These are phyloP conservation scores for Cladorrhinum sp. DNA, from an alignment of 2,329 filamentous ascomycete species.

Conservation along the genomic window DNA sequence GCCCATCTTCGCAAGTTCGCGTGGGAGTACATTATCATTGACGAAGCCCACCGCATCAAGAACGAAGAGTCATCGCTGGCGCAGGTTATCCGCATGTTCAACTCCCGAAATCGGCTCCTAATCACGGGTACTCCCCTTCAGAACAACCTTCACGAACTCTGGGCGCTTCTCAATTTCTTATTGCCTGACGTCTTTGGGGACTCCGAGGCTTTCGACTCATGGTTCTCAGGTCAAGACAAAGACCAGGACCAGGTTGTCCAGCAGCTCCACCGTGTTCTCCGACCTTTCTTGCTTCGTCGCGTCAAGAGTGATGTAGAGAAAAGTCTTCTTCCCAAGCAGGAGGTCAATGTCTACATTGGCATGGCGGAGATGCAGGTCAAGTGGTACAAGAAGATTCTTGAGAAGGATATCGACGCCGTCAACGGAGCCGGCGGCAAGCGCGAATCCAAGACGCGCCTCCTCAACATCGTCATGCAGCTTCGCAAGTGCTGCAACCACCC, in stretches of 20 bases:
- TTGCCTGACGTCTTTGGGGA: slow-evolving; percentile 98
- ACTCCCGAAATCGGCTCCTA: slow-evolving; percentile 88
- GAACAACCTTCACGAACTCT: slow-evolving; percentile 96
- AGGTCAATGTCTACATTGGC: slow-evolving; percentile 92
- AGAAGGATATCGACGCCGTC: slow-evolving; percentile 98
- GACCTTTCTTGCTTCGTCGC: slow-evolving; percentile 89
- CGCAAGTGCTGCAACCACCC: slow-evolving; percentile 99
- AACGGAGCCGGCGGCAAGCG: slow-evolving; percentile 95
- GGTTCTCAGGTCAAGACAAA: slow-evolving; percentile 87
- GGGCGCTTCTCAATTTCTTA: slow-evolving; percentile 95
- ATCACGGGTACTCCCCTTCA: slow-evolving; percentile 97
- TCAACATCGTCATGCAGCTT: slow-evolving; percentile 99
- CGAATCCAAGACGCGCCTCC: slow-evolving; percentile 91
- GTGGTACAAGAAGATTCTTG: slow-evolving; percentile 98
- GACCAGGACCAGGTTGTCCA: slow-evolving; percentile 96
- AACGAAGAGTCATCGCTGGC: slow-evolving; percentile 97
- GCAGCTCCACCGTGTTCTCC: slow-evolving; percentile 87
- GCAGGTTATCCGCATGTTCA: slow-evolving; percentile 94
- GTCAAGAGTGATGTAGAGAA: slow-evolving; percentile 99
- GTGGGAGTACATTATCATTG: slow-evolving; percentile 99
- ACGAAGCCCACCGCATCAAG: slow-evolving; percentile 97
- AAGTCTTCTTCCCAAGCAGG: slow-evolving; percentile 94
- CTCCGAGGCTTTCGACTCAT: slow-evolving; percentile 93
- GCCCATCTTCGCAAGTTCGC: slow-evolving; percentile 93
- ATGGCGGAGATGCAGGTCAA: slow-evolving; percentile 99